These are phyloP conservation scores for Curvularia spicifera DNA, from an alignment of 2,329 filamentous ascomycete genomes.

Conservation along the genomic window DNA sequence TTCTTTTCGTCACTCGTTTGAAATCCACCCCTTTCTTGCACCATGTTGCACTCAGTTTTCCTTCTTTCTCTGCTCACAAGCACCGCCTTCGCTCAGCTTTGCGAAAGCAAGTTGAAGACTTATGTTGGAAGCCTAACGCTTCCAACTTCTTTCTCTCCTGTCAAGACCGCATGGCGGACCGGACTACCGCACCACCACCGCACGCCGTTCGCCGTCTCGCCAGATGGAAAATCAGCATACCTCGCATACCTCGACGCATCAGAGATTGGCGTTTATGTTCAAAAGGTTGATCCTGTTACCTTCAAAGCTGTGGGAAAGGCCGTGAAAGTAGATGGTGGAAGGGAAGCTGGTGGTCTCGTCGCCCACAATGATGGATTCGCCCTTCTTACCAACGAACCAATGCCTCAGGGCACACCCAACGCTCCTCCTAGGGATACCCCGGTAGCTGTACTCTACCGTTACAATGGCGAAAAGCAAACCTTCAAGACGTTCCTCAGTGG, in stretches of 20 bases:
- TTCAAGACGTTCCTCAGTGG: slow-evolving; percentile 68
- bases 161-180: slow-evolving; percentile 68
- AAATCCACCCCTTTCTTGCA: slow-evolving; percentile 28
- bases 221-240: slow-evolving; percentile 65
- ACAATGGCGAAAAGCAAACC: slow-evolving; percentile 60
- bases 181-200: slow-evolving; percentile 66
- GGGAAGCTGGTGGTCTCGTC: slow-evolving; percentile 65
- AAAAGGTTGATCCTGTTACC: slow-evolving; percentile 61
- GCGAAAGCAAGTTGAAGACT: slow-evolving; percentile 53
- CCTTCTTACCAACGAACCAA: slow-evolving; percentile 64
- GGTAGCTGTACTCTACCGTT: slow-evolving; percentile 66
- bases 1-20: slow-evolving; percentile 41
- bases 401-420: slow-evolving; percentile 59
- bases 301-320: slow-evolving; percentile 61
- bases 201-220: slow-evolving; percentile 66
- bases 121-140: slow-evolving; percentile 56
- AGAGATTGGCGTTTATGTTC: slow-evolving; percentile 63
- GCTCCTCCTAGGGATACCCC: slow-evolving; percentile 58
- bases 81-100: slow-evolving; percentile 46
- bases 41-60: slow-evolving; percentile 42
- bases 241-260: slow-evolving; percentile 66
- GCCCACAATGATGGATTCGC: slow-evolving; percentile 69
- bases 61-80: slow-evolving; percentile 44
- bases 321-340: slow-evolving; percentile 60
- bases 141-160: slow-evolving; percentile 61